These are phyloP conservation scores for Fusarium heterosporum DNA, from an alignment of 2,329 filamentous ascomycete genomes.

Conservation along the genomic window DNA sequence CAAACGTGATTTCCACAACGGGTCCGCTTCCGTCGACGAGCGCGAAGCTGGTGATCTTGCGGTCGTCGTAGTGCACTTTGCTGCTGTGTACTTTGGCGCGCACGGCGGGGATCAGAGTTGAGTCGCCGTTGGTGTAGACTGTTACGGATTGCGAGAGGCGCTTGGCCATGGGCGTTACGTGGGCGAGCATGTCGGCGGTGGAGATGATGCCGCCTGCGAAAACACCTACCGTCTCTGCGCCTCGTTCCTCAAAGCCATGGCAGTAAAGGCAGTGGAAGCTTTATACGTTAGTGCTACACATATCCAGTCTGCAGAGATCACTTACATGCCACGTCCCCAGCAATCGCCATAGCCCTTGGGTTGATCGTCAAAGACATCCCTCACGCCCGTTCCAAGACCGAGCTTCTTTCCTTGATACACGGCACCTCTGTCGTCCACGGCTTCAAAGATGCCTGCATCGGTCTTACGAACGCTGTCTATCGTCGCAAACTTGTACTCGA, in stretches of 20 bases:
- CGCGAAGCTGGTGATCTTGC: conserved; percentile 47
- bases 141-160: conserved; percentile 59
- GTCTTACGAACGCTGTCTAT: conserved; percentile 48
- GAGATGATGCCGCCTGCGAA: conserved; percentile 56
- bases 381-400: conserved; percentile 65
- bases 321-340: conserved; percentile 65
- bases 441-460: conserved; percentile 51
- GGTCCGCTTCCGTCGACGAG: conserved; percentile 45
- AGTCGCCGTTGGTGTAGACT: conserved; percentile 64
- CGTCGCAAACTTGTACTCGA: conserved; percentile 50
- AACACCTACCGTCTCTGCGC: conserved; percentile 58
- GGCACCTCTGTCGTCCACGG: conserved; percentile 55
- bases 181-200: conserved; percentile 49
- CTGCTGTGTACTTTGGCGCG: conserved; percentile 46
- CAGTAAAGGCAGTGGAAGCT: conserved; percentile 70
- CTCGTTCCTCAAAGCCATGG: conserved; percentile 69
- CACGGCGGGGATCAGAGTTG: conserved; percentile 48
- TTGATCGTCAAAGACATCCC: conserved; percentile 60
- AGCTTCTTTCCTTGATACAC: conserved; percentile 64
- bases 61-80: conserved; percentile 54
- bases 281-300: conserved; percentile 1
- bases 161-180: conserved; percentile 58
- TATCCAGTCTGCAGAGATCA: not conserved
- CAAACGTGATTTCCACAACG: conserved; percentile 53
- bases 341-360: conserved; percentile 66